Percentiles rank a stretch among this genome's conserved stretches.
These are phyloP conservation scores for Aureobasidium zeae DNA, from an alignment of 2,329 filamentous ascomycete genomes.

Conservation along the genomic window DNA sequence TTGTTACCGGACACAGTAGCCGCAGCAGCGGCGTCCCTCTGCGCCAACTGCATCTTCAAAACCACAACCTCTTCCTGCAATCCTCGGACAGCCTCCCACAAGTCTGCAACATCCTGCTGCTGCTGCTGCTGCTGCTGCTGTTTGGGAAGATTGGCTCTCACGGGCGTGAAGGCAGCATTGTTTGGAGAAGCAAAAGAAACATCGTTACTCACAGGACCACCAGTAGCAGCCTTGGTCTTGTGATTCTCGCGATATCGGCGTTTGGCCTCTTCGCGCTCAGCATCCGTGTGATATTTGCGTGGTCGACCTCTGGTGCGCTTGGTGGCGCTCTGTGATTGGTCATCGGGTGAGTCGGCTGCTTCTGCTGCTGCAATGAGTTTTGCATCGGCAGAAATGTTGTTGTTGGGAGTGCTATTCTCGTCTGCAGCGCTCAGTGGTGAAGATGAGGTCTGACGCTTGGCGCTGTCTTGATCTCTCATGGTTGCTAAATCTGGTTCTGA, in stretches of 20 bases:
- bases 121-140: too few relatives aligned
- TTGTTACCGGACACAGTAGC: neutral
- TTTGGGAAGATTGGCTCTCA: too few relatives aligned
- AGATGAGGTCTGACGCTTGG: neutral
- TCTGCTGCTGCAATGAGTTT: neutral
- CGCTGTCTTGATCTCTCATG: slow-evolving; percentile 2
- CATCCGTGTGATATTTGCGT: slow-evolving; percentile 10
- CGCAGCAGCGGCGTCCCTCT: slow-evolving; percentile 5
- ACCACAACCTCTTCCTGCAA: neutral
- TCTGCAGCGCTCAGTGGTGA: slow-evolving; percentile 3
- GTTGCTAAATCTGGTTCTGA: too few relatives aligned
- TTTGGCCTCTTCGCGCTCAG: slow-evolving; percentile 12
- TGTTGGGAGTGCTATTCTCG: neutral
- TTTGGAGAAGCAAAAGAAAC: too few relatives aligned
- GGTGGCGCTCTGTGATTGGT: neutral
- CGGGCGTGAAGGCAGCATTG: too few relatives aligned
- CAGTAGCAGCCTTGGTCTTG: slow-evolving; percentile 6
- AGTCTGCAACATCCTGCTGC: slow-evolving; percentile 4
- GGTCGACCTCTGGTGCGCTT: slow-evolving; percentile 11
- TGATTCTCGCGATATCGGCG: slow-evolving; percentile 13
- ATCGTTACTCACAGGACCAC: neutral
- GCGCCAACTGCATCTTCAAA: slow-evolving; percentile 2
- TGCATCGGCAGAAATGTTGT: too few relatives aligned
- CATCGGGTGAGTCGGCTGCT: too few relatives aligned
- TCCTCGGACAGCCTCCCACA: slow-evolving; percentile 2